Evolutionary conservation across 2,329 filamentous ascomycete genomes (phyloP), one percentile per base, ranked within the genome.

Genomic region (Nannizziopsis arthrosporioides): DNA sequence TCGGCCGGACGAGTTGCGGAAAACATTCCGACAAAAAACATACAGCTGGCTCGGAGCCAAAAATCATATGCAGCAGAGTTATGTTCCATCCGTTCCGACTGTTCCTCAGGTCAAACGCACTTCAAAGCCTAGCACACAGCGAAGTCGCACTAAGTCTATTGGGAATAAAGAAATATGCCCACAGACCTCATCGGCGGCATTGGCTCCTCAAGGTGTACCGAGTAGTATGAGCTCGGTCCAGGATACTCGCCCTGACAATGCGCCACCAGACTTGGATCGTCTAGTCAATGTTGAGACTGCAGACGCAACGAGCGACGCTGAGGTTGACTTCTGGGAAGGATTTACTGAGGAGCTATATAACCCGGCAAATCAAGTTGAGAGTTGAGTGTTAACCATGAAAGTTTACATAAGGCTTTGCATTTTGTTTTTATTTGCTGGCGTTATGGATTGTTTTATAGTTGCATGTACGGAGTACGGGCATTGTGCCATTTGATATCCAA

Each of bases 41-140:
- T 63, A 64, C 43, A 19, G 42, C 11, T 66, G 63, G 63, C 56
- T 66, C 4, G 51, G 44, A 12, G 49, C 50, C 32, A 50, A 45
- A 40, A 42, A 36, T 18, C 41, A 44, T 15, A 42, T 44, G 27
- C 37, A 48, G n/a, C 41, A 44, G 15, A 22, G 35, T 17, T 42
- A 46, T 30, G 9, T 34, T 18, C 14, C 8, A 17, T 17, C 38
- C n/a, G 15, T 41, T 11, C 15, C 38, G 5, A 9, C 17, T 27
- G 37, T 30, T 9, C 31, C 38, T 42, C 45, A 35, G 17, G 14
- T 3, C 37, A 42, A 27, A 3, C 15, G 5, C 15, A 22, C 9
- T 36, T 8, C 11, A 11, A 17, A 30, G 5, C 4, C 17, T 14
- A 5, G 18, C 15, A 7, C 27, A 27, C 22, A 27, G 7, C 22